phyloP scores from a whole-genome alignment of 345 rosid genomes.

The Geranium rotundifolium region DNA sequence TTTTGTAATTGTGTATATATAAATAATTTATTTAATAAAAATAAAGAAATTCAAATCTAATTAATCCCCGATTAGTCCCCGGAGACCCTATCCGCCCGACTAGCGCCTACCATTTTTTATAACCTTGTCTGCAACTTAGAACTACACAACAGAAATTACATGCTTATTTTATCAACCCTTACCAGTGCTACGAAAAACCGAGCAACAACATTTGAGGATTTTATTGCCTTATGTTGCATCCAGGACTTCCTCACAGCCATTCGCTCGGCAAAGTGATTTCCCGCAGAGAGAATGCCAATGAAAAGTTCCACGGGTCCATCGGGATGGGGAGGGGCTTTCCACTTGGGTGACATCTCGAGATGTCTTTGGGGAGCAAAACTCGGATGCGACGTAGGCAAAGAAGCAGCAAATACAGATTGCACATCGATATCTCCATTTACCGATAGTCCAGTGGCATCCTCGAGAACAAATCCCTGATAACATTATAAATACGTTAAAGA shows the following conservation, averaged over 20 bases:
- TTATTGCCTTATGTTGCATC: constrained; percentile 79
- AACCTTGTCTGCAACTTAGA: no score
- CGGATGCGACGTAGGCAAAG: constrained; percentile 79
- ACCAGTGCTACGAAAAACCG: constrained; percentile 93
- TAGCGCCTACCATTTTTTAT: no score
- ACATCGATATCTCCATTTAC: constrained; percentile 72
- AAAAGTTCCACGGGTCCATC: constrained; percentile 57
- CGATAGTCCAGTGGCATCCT: constrained; percentile 90
- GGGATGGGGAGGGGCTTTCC: constrained; percentile 70
- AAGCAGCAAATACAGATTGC: constrained; percentile 67
- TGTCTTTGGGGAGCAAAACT: constrained; percentile 73
- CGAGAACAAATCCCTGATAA: constrained; percentile 69
- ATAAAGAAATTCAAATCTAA: no score
- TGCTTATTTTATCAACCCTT: constrained; percentile 7
- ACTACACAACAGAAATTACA: no score
- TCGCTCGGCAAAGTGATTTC: constrained; percentile 87
- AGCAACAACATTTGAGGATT: constrained; percentile 75
- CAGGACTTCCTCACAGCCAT: constrained; percentile 96
- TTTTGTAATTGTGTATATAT: no score
- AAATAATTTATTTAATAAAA: no score
- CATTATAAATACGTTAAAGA: neutral
- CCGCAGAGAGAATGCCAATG: constrained; percentile 86
- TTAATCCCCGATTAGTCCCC: no score
- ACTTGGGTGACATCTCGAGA: constrained; percentile 63
- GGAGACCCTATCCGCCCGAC: no score